phyloP scores from a whole-genome alignment of 768 basidiomycete species.

The Saitozyma sp. region DNA sequence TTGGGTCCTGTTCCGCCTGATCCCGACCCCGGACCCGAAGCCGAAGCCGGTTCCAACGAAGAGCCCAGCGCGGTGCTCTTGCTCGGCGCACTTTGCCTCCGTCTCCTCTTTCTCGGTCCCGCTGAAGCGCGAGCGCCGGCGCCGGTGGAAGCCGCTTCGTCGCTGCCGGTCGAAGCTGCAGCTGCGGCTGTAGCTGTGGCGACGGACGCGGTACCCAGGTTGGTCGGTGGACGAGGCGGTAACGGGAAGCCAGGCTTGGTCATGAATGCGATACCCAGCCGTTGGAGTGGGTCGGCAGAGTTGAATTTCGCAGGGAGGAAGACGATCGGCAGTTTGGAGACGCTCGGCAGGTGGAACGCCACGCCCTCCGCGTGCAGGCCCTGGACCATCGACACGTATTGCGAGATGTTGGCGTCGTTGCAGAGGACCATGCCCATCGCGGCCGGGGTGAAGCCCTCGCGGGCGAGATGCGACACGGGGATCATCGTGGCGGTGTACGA shows the following conservation, averaged over 20 bases:
- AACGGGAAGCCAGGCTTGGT: constrained; percentile 29
- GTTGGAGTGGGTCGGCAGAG: constrained; percentile 35
- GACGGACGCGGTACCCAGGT: too few species aligned
- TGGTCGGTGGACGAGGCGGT: constrained; percentile 2
- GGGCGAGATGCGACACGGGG: constrained; percentile 40
- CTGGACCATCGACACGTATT: constrained; percentile 42
- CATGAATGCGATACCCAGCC: constrained; percentile 45
- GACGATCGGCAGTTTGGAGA: constrained; percentile 33
- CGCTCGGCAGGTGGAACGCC: constrained; percentile 38
- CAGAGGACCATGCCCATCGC: constrained; percentile 48
- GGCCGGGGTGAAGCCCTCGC: constrained; percentile 40
- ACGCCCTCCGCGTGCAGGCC: constrained; percentile 43
- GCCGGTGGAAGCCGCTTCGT: too few species aligned
- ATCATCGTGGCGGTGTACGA: constrained; percentile 32
- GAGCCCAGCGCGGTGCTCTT: too few species aligned
- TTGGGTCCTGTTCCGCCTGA: too few species aligned
- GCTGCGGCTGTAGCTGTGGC: too few species aligned
- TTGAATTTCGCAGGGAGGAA: constrained; percentile 49
- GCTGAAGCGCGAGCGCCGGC: too few species aligned
- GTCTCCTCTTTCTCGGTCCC: too few species aligned
- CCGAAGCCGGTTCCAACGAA: too few species aligned
- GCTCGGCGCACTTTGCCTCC: too few species aligned
- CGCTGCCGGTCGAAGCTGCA: too few species aligned
- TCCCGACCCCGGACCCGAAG: too few species aligned
- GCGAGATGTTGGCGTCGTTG: constrained; percentile 30